Base-by-base conservation (phyloP, 768 basidiomycete genomes). In the Clavaria fumosa region DNA sequence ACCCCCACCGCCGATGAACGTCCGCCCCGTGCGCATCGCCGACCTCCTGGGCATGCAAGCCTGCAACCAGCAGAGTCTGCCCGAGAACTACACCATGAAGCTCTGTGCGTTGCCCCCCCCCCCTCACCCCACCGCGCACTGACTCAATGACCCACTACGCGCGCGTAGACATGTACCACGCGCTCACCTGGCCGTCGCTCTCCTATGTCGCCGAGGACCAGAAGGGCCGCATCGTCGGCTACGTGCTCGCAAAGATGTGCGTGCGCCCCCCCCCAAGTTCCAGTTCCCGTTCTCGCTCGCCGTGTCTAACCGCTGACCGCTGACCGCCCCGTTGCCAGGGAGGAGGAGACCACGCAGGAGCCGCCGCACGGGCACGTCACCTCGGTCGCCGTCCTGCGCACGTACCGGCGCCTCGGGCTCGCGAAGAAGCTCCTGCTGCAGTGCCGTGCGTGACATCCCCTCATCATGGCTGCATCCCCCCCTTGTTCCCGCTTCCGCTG, bases 361-460 rank as follows among this genome's bases (percentile, higher is more conserved):
- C 71, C 72, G 31, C 71, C 78, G 1, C 84, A 89, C 50, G 93
- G 93, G 1, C 93, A 97, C 54, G 90, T 97, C 47, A 97, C 90
- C 0, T 95, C 90, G 12, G 93, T 97, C 54, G 91, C 89, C 2
- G 90, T 96, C 5, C 60, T 97, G 34, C 69, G 93, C 41, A 77
- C 86, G 9, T 91, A 96, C 57, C 70, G 93, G 43, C 70, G 93
- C 33, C 62, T 96, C 22, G 93, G 93, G 14, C 56, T 97, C 4
- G 93, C 93, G 33, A 95, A 95, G 60, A 88, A 88, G 52, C 66
- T 97, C 35, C 96, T 97, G 93, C 47, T 86, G 19, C 85, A 84
- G 45, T 88, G 88, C 42, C 91, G 91, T 95, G 55, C 48, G 88
- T 61, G n/a, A n/a, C n/a, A n/a, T n/a, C n/a, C n/a, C n/a, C n/a